Conservation (phyloP, 805 yeast species). For the Zygosaccharomyces rouxii region DNA sequence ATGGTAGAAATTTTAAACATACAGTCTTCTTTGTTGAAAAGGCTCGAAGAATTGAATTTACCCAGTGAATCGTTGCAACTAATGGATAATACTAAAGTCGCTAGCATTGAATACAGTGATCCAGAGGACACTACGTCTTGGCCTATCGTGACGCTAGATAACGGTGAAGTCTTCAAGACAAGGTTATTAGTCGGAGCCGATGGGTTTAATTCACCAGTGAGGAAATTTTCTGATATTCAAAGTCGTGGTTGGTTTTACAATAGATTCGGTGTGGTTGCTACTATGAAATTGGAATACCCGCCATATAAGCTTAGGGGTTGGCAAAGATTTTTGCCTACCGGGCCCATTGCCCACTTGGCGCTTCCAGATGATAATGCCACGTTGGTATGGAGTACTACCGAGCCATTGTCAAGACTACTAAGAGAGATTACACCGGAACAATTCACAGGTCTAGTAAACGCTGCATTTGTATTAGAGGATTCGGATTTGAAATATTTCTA, state of each 20-base stretch:
- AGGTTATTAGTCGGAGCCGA: constrained; percentile 91
- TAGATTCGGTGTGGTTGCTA: constrained; percentile 89
- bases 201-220: constrained; percentile 90
- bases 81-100: constrained; percentile 65
- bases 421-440: constrained; percentile 54
- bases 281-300: constrained; percentile 68
- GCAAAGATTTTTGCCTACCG: constrained; percentile 88
- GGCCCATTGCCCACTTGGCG: constrained; percentile 90
- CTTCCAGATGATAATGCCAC: constrained; percentile 84
- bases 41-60: constrained; percentile 44
- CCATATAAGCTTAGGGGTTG: constrained; percentile 73
- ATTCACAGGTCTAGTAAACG: constrained; percentile 72
- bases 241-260: constrained; percentile 91
- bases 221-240: constrained; percentile 73
- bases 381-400: constrained; percentile 87
- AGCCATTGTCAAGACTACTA: constrained; percentile 63
- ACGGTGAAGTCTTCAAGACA: constrained; percentile 60
- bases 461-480: constrained; percentile 74
- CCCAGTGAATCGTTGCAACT: constrained; percentile 38
- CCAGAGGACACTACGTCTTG: constrained; percentile 47
- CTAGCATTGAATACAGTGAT: constrained; percentile 40
- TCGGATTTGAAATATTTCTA: constrained; percentile 74
- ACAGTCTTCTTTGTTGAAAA: constrained; percentile 63
- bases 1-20: constrained; percentile 88
- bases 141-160: constrained; percentile 69